Percentiles rank a stretch among this genome's conserved stretches.
phyloP scores from a whole-genome alignment of 2,329 filamentous ascomycete genomes.

The Drechmeria coniospora region DNA sequence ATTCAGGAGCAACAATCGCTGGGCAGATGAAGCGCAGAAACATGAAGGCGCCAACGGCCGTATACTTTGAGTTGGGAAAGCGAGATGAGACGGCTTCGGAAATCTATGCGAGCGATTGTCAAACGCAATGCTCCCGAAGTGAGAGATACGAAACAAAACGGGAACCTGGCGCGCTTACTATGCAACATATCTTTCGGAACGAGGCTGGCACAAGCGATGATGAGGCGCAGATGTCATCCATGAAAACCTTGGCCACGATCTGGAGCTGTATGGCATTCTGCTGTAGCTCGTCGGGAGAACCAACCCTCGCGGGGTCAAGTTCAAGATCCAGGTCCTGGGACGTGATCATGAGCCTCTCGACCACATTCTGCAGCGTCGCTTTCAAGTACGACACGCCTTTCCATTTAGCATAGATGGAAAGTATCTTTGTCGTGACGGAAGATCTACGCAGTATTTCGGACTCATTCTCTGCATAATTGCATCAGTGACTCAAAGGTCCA shows the following conservation, averaged over 20 bases:
- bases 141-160: neutral
- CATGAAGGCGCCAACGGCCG: constrained; percentile 55
- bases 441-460: constrained; percentile 52
- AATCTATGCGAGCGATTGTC: constrained; percentile 32
- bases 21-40: constrained; percentile 60
- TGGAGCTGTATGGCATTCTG: constrained; percentile 51
- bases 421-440: constrained; percentile 57
- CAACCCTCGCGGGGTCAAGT: constrained; percentile 47
- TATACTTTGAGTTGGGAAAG: constrained; percentile 57
- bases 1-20: constrained; percentile 54
- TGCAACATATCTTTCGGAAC: constrained; percentile 53
- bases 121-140: neutral
- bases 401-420: constrained; percentile 58
- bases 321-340: constrained; percentile 54
- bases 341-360: constrained; percentile 50
- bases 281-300: constrained; percentile 44
- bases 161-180: constrained; percentile 27
- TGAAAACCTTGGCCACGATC: constrained; percentile 55
- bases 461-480: constrained; percentile 51
- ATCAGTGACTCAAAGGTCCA: constrained; percentile 2
- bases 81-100: constrained; percentile 45
- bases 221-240: constrained; percentile 54
- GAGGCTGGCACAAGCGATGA: constrained; percentile 43
- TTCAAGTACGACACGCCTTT: constrained; percentile 50
- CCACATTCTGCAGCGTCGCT: constrained; percentile 48